A percentile compares a stretch with the other conserved stretches of the same genome.
Conservation (phyloP, 2,329 filamentous ascomycete species). For the Exophiala calicioides region DNA sequence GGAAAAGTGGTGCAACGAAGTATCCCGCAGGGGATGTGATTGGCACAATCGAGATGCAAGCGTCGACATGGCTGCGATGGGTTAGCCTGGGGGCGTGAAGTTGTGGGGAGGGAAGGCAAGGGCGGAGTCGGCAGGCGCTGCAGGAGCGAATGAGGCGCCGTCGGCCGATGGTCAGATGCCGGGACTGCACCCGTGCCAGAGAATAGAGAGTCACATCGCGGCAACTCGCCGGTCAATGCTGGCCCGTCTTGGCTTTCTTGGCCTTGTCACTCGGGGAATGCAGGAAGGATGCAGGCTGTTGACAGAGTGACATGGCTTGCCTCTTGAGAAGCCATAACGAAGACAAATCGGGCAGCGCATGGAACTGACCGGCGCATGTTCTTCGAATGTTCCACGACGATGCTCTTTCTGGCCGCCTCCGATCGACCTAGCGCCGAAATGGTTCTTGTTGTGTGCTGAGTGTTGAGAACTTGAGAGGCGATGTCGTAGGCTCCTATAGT, state of each 20-base stretch:
- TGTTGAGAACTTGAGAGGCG: too few species aligned
- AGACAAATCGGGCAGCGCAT: constrained; percentile 2
- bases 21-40: constrained; percentile 16
- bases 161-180: not conserved
- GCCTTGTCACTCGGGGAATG: too few species aligned
- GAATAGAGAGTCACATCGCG: constrained; percentile 21
- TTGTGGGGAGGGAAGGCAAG: constrained; percentile 2
- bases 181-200: not conserved
- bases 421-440: too few species aligned
- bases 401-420: too few species aligned
- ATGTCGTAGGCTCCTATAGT: too few species aligned
- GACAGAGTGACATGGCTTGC: not conserved
- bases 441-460: too few species aligned
- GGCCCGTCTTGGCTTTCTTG: not conserved
- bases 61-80: constrained; percentile 1
- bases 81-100: not conserved
- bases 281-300: not conserved
- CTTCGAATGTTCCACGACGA: constrained; percentile 4
- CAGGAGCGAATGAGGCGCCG: constrained; percentile 14
- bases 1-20: too few species aligned
- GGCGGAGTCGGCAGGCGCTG: constrained; percentile 2
- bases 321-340: constrained; percentile 4
- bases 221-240: constrained; percentile 1
- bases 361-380: constrained; percentile 8
- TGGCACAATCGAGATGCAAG: too few species aligned